These are phyloP conservation scores for Lepidium sativum DNA, from an alignment of 345 rosid genomes.

Conservation along the genomic window DNA sequence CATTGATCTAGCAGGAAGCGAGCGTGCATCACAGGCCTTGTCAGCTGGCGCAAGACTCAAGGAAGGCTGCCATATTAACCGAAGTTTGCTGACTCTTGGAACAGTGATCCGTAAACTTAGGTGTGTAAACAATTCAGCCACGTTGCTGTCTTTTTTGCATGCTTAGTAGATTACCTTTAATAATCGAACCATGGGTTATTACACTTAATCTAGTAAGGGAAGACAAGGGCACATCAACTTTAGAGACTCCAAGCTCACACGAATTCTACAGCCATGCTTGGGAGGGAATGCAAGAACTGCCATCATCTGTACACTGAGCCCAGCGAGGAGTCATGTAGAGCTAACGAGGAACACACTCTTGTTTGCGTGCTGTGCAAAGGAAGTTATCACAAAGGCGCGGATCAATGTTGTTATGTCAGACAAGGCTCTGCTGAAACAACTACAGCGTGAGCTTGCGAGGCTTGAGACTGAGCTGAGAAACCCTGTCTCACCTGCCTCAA, in stretches of 20 bases:
- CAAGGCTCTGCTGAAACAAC: constrained; percentile 87
- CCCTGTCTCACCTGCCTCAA: constrained; percentile 54
- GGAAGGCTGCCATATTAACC: constrained; percentile 96
- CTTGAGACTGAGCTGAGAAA: constrained; percentile 75
- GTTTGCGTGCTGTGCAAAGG: constrained; percentile 96
- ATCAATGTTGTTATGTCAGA: constrained; percentile 98
- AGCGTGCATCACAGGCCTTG: constrained; percentile 87
- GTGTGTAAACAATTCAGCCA: constrained; percentile 27
- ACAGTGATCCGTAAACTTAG: constrained; percentile 97
- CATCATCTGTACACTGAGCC: constrained; percentile 90
- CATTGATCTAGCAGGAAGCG: constrained; percentile 94
- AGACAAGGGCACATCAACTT: constrained; percentile 90
- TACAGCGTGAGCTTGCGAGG: constrained; percentile 82
- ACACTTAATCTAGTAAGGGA: constrained; percentile 58
- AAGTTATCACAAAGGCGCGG: constrained; percentile 87
- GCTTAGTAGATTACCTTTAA: background rate
- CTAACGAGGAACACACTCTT: constrained; percentile 91
- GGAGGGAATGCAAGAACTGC: constrained; percentile 99
- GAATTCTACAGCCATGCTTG: constrained; percentile 87
- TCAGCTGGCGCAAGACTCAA: constrained; percentile 89
- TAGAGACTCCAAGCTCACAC: constrained; percentile 96
- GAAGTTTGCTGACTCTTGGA: constrained; percentile 87
- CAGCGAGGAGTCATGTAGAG: constrained; percentile 96
- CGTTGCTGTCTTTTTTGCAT: background rate
- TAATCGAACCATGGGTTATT: background rate